phyloP scores from a whole-genome alignment of 2,329 filamentous ascomycete genomes.

The Ophiocordyceps camponoti-saundersi region DNA sequence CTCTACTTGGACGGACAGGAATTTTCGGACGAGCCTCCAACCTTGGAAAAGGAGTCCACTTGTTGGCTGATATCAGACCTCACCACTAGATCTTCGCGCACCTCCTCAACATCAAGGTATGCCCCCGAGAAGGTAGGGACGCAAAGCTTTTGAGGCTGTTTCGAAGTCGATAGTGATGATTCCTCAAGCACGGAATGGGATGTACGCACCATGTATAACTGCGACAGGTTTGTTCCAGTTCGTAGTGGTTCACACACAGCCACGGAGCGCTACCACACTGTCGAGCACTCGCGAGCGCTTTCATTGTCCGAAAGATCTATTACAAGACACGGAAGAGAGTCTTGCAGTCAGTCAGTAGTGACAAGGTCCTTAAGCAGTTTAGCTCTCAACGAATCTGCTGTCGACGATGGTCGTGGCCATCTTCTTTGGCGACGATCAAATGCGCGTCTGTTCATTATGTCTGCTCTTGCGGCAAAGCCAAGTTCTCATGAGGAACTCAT shows the following conservation, averaged over 20 bases:
- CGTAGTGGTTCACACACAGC: slow-evolving; percentile 17
- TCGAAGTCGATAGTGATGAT: background rate
- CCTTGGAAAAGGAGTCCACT: background rate
- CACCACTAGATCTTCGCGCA: background rate
- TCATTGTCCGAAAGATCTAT: slow-evolving; percentile 26
- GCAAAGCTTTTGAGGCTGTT: background rate
- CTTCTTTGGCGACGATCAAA: slow-evolving; percentile 54
- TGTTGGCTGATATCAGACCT: background rate
- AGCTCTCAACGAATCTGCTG: slow-evolving; percentile 33
- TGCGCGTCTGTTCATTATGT: slow-evolving; percentile 45
- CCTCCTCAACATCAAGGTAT: background rate
- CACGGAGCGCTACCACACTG: slow-evolving; percentile 27
- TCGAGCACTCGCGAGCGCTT: slow-evolving; percentile 23
- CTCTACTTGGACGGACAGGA: slow-evolving; percentile 2
- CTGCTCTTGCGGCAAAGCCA: slow-evolving; percentile 23
- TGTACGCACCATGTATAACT: slow-evolving; percentile 4
- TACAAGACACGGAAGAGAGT: slow-evolving; percentile 16
- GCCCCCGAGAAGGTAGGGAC: background rate
- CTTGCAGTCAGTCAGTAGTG: background rate
- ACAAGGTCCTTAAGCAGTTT: slow-evolving; percentile 7
- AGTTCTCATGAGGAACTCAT: slow-evolving; percentile 42
- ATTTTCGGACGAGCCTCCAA: slow-evolving; percentile 1
- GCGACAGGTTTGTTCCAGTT: slow-evolving; percentile 34
- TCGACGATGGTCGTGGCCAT: slow-evolving; percentile 46
- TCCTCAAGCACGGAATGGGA: background rate